Conservation (phyloP, 345 rosid species). For the Pistacia integerrima region DNA sequence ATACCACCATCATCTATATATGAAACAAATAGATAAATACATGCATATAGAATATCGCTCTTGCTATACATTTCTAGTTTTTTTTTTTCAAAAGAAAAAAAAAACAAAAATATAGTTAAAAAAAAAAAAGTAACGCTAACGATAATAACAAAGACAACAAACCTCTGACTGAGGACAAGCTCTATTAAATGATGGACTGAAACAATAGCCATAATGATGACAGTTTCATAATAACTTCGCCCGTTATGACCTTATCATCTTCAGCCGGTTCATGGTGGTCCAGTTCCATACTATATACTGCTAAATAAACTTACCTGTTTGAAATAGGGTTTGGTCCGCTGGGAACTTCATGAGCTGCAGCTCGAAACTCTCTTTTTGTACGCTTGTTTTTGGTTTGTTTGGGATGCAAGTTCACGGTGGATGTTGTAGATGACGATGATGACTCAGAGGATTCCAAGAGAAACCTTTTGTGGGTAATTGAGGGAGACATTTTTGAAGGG, state of each 20-base stretch:
- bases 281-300: background rate
- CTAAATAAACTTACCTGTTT: conserved; percentile 47
- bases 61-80: conserved; percentile 40
- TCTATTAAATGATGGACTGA: conserved; percentile 23
- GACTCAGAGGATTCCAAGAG: conserved; percentile 41
- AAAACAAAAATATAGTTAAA: too few species aligned
- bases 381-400: conserved; percentile 26
- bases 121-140: conserved; percentile 1
- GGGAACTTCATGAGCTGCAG: conserved; percentile 78
- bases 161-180: conserved; percentile 25
- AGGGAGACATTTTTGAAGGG: conserved; percentile 29
- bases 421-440: conserved; percentile 25
- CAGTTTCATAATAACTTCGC: conserved; percentile 19
- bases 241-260: conserved; percentile 3
- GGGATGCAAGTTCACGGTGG: conserved; percentile 44
- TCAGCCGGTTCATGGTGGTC: conserved; percentile 6
- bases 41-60: conserved; percentile 27
- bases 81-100: too few species aligned
- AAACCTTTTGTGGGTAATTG: conserved; percentile 43
- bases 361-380: conserved; percentile 43
- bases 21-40: conserved; percentile 9
- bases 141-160: conserved; percentile 24
- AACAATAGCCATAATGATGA: conserved; percentile 23
- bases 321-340: conserved; percentile 97
- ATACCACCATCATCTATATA: conserved; percentile 11